These are phyloP conservation scores for Vitis amurensis DNA, from an alignment of 164 flowering plant species.

Conservation along the genomic window DNA sequence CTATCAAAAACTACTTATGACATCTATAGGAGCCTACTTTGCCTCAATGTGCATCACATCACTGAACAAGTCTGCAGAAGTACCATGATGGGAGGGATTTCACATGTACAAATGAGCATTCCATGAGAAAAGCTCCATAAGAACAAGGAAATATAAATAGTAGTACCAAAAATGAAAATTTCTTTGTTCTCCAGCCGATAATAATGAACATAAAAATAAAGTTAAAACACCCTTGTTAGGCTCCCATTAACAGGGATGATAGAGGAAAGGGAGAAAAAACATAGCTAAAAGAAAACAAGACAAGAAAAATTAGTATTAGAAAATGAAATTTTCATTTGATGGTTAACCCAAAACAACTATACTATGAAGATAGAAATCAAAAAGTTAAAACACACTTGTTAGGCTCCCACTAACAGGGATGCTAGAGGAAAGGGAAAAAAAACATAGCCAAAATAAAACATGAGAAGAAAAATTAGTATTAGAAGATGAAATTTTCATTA, in stretches of 20 bases:
- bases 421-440: neutral
- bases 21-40: too few species aligned
- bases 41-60: too few species aligned
- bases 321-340: too few species aligned
- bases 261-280: neutral
- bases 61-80: too few species aligned
- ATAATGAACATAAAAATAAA: neutral
- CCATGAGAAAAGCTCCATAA: too few species aligned
- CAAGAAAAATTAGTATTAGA: neutral
- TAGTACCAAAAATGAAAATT: neutral
- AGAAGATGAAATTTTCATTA: too few species aligned
- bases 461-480: neutral
- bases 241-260: neutral
- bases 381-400: neutral
- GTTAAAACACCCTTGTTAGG: neutral
- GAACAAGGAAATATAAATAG: neutral
- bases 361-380: too few species aligned
- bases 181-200: neutral
- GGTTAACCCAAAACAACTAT: too few species aligned
- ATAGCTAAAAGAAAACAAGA: neutral
- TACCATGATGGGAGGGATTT: too few species aligned
- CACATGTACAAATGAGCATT: too few species aligned
- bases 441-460: neutral
- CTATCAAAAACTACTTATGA: too few species aligned
- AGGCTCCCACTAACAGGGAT: neutral